These are phyloP conservation scores for Aspergillus brasiliensis DNA, from an alignment of 2,329 filamentous ascomycete species.

Conservation along the genomic window DNA sequence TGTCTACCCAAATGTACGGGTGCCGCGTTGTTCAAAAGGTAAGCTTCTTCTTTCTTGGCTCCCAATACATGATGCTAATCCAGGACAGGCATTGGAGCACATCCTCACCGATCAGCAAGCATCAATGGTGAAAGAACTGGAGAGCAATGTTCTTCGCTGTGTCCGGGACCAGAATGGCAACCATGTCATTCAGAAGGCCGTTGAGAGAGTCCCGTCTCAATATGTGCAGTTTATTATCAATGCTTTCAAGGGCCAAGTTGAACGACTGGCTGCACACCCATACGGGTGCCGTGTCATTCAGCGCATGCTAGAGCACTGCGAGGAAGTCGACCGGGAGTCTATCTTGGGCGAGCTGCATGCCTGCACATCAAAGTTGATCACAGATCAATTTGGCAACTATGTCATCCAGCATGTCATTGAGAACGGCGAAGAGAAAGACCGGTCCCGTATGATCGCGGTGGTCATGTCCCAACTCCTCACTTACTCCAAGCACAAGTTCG, in stretches of 20 bases:
- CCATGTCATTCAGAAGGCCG: slow-evolving; percentile 93
- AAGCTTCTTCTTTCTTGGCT: slow-evolving; percentile 24
- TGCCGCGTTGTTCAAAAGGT: slow-evolving; percentile 96
- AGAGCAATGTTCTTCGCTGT: slow-evolving; percentile 72
- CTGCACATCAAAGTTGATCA: slow-evolving; percentile 71
- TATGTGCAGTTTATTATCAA: slow-evolving; percentile 85
- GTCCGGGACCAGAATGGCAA: slow-evolving; percentile 91
- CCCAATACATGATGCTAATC: slow-evolving; percentile 25
- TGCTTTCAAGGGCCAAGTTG: slow-evolving; percentile 74
- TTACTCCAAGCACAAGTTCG: slow-evolving; percentile 92
- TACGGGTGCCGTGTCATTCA: slow-evolving; percentile 95
- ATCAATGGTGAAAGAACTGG: slow-evolving; percentile 78
- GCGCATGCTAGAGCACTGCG: slow-evolving; percentile 81
- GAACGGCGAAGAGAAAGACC: slow-evolving; percentile 73
- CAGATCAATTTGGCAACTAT: slow-evolving; percentile 93
- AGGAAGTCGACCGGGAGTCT: slow-evolving; percentile 67
- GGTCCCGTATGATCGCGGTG: slow-evolving; percentile 69
- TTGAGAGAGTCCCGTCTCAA: slow-evolving; percentile 74
- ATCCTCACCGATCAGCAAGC: slow-evolving; percentile 91
- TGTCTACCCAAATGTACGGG: slow-evolving; percentile 88
- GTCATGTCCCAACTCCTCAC: slow-evolving; percentile 71
- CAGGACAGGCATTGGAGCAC: slow-evolving; percentile 76
- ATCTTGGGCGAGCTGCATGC: slow-evolving; percentile 79
- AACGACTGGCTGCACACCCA: slow-evolving; percentile 71
- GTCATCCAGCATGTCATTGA: slow-evolving; percentile 90